These are phyloP conservation scores for Backusella luteola DNA, from an alignment of 192 early-diverging fungal species.

Conservation along the genomic window DNA sequence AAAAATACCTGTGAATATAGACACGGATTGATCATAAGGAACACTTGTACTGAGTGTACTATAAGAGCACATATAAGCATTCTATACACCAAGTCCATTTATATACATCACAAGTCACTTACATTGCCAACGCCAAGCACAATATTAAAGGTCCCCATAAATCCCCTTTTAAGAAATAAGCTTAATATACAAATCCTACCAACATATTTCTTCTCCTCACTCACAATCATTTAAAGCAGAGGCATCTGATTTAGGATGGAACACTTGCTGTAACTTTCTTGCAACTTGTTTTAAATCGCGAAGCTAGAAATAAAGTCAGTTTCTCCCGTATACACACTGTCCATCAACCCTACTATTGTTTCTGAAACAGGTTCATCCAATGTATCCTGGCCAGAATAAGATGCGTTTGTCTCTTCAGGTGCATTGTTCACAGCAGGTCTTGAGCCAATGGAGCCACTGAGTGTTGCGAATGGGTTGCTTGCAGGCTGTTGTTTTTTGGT, in stretches of 20 bases:
- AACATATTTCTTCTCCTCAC: slow-evolving; percentile 1
- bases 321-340: background rate
- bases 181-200: slow-evolving; percentile 37
- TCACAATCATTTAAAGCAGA: slow-evolving; percentile 76
- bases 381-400: slow-evolving; percentile 60
- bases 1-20: slow-evolving; percentile 91
- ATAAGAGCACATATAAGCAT: background rate
- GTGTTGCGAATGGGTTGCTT: slow-evolving; percentile 22
- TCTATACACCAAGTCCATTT: background rate
- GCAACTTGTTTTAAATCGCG: slow-evolving; percentile 73
- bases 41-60: slow-evolving; percentile 81
- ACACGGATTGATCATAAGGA: slow-evolving; percentile 73
- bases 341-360: slow-evolving; percentile 66
- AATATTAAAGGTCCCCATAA: slow-evolving; percentile 96
- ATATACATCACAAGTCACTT: slow-evolving; percentile 21
- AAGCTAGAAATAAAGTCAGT: slow-evolving; percentile 44
- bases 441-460: slow-evolving; percentile 33
- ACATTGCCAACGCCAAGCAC: slow-evolving; percentile 88
- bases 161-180: slow-evolving; percentile 70
- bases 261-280: slow-evolving; percentile 70
- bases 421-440: background rate
- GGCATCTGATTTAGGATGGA: slow-evolving; percentile 60
- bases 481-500: slow-evolving; percentile 12
- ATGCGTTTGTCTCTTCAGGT: background rate
- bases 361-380: slow-evolving; percentile 93